Conservation (phyloP, 2,329 filamentous ascomycete species). For the Phaeophleospora eucalypticola region DNA sequence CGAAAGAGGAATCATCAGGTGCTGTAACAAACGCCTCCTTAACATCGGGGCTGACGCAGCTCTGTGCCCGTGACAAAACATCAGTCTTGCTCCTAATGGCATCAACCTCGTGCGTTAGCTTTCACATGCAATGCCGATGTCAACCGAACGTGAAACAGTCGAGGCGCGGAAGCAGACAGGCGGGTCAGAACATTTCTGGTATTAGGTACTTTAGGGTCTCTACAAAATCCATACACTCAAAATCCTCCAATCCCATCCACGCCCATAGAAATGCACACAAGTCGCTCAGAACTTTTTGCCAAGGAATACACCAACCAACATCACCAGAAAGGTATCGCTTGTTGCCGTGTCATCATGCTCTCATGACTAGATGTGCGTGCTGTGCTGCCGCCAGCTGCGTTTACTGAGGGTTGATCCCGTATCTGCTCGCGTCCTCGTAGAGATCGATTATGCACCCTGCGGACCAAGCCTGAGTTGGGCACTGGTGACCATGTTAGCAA, state of each 20-base stretch:
- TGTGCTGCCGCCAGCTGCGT: neutral
- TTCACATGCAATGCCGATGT: too few relatives aligned
- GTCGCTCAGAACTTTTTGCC: neutral
- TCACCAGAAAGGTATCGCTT: neutral
- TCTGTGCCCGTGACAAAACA: too few relatives aligned
- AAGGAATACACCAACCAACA: neutral
- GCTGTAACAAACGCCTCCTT: too few relatives aligned
- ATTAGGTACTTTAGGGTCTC: neutral
- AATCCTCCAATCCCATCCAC: neutral
- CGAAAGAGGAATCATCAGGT: too few relatives aligned
- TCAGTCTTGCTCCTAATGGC: too few relatives aligned
- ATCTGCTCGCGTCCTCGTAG: constrained; percentile 74
- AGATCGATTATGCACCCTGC: constrained; percentile 90
- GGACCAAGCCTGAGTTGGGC: constrained; percentile 94
- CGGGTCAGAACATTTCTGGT: too few relatives aligned
- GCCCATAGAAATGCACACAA: neutral
- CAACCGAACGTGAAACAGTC: too few relatives aligned
- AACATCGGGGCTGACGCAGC: too few relatives aligned
- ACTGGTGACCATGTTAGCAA: constrained; percentile 50
- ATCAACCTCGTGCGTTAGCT: too few relatives aligned
- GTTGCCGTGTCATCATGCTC: neutral
- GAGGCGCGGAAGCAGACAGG: too few relatives aligned
- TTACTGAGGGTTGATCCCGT: constrained; percentile 2
- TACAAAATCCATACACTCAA: neutral
- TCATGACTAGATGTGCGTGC: neutral